Percentiles rank a stretch among this genome's conserved stretches.
Evolutionary conservation across 257 asterid genomes (phyloP).

Genomic region (Vinca minor): DNA sequence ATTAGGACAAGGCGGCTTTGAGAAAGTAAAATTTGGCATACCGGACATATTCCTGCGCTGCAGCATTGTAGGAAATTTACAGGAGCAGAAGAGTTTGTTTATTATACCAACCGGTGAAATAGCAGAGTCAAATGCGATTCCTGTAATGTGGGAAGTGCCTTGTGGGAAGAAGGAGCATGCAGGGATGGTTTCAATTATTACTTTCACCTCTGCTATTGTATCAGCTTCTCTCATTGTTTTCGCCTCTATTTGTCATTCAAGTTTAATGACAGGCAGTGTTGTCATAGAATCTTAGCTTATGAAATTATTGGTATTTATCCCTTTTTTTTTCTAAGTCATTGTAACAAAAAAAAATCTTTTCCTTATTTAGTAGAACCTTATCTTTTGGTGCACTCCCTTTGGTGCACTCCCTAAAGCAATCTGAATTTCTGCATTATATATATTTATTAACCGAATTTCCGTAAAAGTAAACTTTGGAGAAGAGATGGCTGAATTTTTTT

Average conservation of each 20-base stretch:
- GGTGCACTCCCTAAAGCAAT: too few relatives aligned
- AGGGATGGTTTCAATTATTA: conserved; percentile 42
- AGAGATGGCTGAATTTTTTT: too few relatives aligned
- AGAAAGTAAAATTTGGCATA: conserved; percentile 42
- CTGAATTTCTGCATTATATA: too few relatives aligned
- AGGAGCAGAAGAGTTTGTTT: conserved; percentile 25
- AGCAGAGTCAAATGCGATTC: conserved; percentile 14
- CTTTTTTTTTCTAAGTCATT: too few relatives aligned
- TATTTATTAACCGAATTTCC: too few relatives aligned
- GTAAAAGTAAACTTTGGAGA: too few relatives aligned
- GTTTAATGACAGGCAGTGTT: conserved; percentile 6
- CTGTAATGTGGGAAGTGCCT: conserved; percentile 62
- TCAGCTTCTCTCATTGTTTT: conserved; percentile 46
- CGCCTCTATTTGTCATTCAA: conserved; percentile 38
- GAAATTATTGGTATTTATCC: not conserved
- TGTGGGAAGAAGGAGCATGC: conserved; percentile 63
- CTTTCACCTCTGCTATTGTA: conserved; percentile 48
- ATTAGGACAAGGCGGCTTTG: conserved; percentile 48
- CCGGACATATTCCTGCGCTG: conserved; percentile 52
- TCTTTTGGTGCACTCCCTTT: too few relatives aligned
- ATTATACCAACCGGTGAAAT: conserved; percentile 19
- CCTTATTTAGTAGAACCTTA: too few relatives aligned
- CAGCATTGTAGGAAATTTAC: conserved; percentile 18
- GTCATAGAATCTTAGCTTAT: conserved; percentile 20
- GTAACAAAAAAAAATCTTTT: too few relatives aligned